Conservation (phyloP, 2,329 filamentous ascomycete species). For the Fonsecaea pedrosoi region DNA sequence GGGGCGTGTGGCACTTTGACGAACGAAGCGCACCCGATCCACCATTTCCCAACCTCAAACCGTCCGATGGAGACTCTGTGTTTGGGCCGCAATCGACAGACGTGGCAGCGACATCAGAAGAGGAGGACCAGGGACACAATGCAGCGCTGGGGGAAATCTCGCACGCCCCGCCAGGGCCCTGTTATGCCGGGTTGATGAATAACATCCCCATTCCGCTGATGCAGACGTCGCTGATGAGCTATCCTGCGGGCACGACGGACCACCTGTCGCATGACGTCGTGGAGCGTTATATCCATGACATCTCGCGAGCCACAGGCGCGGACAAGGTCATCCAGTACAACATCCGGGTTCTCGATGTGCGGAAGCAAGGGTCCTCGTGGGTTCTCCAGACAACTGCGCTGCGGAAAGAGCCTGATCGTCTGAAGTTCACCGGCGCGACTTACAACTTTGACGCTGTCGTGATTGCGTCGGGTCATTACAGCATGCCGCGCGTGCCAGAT, state of each 20-base stretch:
- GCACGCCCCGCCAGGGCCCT: constrained; percentile 45
- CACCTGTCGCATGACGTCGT: constrained; percentile 65
- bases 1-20: constrained; percentile 64
- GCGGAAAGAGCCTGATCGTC: background rate
- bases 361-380: constrained; percentile 59
- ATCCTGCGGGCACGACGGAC: constrained; percentile 65
- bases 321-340: constrained; percentile 60
- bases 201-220: constrained; percentile 61
- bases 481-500: constrained; percentile 57
- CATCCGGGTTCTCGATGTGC: constrained; percentile 62
- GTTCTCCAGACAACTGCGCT: constrained; percentile 55
- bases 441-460: constrained; percentile 58
- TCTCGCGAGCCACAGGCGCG: constrained; percentile 59
- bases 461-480: constrained; percentile 62
- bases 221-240: constrained; percentile 57
- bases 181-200: constrained; percentile 60
- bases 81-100: constrained; percentile 2
- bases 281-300: constrained; percentile 66
- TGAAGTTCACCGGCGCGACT: background rate
- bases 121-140: constrained; percentile 1
- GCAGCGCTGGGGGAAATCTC: constrained; percentile 7
- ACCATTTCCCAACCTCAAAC: constrained; percentile 50
- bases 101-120: too few relatives aligned
- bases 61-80: constrained; percentile 44
- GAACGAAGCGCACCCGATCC: constrained; percentile 57